Evolutionary conservation across 805 yeast genomes (phyloP), one percentile per base, ranked within the genome.

Genomic region (Candida nonsorbophila): DNA sequence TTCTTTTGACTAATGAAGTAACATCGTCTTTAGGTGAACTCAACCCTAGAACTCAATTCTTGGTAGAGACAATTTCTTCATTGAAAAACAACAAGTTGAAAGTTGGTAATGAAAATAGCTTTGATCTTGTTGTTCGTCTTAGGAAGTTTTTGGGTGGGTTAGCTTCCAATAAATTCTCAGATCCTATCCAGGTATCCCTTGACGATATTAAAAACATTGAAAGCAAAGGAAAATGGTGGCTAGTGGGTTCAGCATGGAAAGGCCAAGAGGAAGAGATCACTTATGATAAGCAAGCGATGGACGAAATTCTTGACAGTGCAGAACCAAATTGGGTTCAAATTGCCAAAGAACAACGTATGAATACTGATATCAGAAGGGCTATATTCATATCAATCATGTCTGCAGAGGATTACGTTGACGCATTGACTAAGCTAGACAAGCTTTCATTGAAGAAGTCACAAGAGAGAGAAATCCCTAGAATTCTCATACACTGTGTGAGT

Each of bases 191-290:
- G 41, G 97, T 92, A 0, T 62, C 84, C 3, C 61, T 90, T 13
- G 79, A 76, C 25, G 99, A 92, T 58, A 86, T 92, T 33, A 76
- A 73, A 27, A 76, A 74, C 37, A 69, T 85, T 14, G 84, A 80
- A 9, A 74, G 80, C 1, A 76, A 77, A 40, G 99, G 99, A 33
- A 92, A 90, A 56, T 92, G 99, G 99, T 92, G 99, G 99, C 66
- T 92, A 18, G 90, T 92, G 17, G 99, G 99, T 28, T 84, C 97
- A 1, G 95, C 98, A 0, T 92, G 97, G 96, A 84, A 77, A 47
- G 96, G 95, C 3, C 59, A 64, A 32, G 66, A 57, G 24, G 38
- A 29, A 9, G 44, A 34, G 5, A 31, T 37, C 12, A 40, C 38
- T 18, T 51, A 59, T 3, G 69, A 70, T 28, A 49, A 62, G 3